Evolutionary conservation across 352 stramenopile genomes (phyloP), one percentile per base, ranked within the genome.

Genomic region (Detonula confervacea): DNA sequence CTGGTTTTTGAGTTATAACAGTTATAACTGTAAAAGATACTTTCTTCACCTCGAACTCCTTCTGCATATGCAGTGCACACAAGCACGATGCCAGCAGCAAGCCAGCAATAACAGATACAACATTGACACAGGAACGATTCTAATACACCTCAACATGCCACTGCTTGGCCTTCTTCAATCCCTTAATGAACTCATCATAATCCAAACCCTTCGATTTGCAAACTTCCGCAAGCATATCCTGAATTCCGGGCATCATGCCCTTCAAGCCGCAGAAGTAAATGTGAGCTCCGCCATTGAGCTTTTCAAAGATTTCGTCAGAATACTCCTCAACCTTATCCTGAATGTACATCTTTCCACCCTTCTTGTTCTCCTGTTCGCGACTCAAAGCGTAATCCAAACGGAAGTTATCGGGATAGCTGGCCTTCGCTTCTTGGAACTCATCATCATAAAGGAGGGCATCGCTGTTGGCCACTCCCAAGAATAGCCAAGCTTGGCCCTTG

Each of bases 191-290:
- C 35, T 94, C 90, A 22, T 94, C 87, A 71, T 94, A 96, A 57
- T 91, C 88, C 70, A 93, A 29, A 60, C 77, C 88, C 86, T 96
- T 96, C 30, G 39, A 76, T 62, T 83, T 81, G 20, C 88, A 90
- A 56, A 96, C 93, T 18, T 68, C 69, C 68, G 95, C 88, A 33
- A 97, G 84, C 89, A 95, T 96, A 44, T 93, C 86, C 62, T 95
- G 85, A 80, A 97, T 97, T 77, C 92, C 92, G 70, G 92, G 92
- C 93, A 96, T 96, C 90, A 95, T 95, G 67, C 90, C 90, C 88
- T 96, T 96, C 20, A 96, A 71, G 39, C 93, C 93, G 73, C 93
- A 96, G 85, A 96, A 96, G 84, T 97, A 97, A 56, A 97, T 95
- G 89, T 96, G 92, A 1, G 92, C 93, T 64, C 93, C 93, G 18